A percentile compares a stretch with the other conserved stretches of the same genome.
These are phyloP conservation scores for Syncephalastrum monosporum DNA, from an alignment of 371 early-diverging fungal species.

Conservation along the genomic window DNA sequence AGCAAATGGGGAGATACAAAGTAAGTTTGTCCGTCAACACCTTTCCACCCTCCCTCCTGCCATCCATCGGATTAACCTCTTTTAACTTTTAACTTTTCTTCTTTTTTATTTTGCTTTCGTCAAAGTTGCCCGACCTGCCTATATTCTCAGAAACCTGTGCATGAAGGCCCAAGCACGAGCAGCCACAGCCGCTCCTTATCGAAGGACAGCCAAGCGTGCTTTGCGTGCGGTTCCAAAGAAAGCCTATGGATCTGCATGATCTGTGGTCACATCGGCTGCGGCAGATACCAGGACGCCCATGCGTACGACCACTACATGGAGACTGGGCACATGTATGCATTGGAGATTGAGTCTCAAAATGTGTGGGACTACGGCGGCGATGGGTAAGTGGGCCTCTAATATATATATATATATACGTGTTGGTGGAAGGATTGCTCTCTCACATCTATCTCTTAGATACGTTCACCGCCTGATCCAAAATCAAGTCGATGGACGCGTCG, in stretches of 20 bases:
- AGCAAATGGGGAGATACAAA: constrained; percentile 86
- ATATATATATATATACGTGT: not conserved
- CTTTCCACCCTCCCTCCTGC: no score
- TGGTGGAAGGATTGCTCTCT: not conserved
- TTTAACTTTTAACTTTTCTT: no score
- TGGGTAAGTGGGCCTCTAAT: constrained; percentile 33
- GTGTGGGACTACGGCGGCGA: constrained; percentile 98
- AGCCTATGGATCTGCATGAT: constrained; percentile 94
- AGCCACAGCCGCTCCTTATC: not conserved
- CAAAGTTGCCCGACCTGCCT: constrained; percentile 91
- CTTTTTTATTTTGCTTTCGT: not conserved
- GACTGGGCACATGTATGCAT: constrained; percentile 83
- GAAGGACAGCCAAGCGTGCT: constrained; percentile 62
- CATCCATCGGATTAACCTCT: no score
- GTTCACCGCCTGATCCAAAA: constrained; percentile 93
- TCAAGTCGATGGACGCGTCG: constrained; percentile 85
- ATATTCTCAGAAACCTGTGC: constrained; percentile 60
- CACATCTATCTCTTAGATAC: constrained; percentile 34
- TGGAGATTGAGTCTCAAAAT: constrained; percentile 92
- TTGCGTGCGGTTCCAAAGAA: constrained; percentile 62
- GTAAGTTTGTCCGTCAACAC: not conserved
- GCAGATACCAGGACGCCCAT: constrained; percentile 78
- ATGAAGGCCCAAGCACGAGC: constrained; percentile 2
- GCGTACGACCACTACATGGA: constrained; percentile 81
- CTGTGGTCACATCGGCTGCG: constrained; percentile 90